Evolutionary conservation across 2,329 filamentous ascomycete species (phyloP).

Genomic region (Verticillium alfalfae): DNA sequence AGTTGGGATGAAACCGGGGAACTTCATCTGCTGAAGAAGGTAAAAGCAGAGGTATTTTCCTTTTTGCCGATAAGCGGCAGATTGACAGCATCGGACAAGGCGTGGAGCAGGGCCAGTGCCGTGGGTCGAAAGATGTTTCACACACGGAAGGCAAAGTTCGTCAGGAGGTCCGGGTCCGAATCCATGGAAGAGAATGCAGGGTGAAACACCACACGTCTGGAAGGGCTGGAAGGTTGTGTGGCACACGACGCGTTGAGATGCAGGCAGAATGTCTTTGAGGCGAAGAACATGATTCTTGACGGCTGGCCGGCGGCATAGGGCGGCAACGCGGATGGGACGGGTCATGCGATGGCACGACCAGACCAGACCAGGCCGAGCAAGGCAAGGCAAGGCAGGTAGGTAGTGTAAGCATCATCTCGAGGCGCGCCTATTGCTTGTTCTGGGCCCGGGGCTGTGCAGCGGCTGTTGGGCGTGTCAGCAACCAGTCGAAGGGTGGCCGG

Average conservation of each 20-base stretch:
- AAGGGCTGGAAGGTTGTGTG: background rate
- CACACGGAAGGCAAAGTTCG: background rate
- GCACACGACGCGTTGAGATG: too few relatives aligned
- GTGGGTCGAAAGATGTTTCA: background rate
- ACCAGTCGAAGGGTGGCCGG: background rate
- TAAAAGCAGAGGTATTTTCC: background rate
- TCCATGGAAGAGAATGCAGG: constrained; percentile 1
- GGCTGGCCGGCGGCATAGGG: background rate
- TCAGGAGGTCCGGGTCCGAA: background rate
- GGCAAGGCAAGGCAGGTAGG: background rate
- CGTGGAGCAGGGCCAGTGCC: background rate
- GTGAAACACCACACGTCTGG: constrained; percentile 11
- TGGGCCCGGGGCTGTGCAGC: background rate
- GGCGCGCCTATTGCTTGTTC: background rate
- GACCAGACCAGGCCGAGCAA: background rate
- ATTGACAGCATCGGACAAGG: background rate
- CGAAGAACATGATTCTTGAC: background rate
- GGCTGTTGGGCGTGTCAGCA: background rate
- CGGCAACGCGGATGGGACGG: background rate
- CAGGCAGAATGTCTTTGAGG: background rate
- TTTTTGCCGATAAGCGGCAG: background rate
- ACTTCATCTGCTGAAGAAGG: background rate
- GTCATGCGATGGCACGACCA: background rate
- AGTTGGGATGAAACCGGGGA: constrained; percentile 6
- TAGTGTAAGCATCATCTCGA: background rate